Evolutionary conservation across 495 filamentous ascomycete genomes (phyloP).

Genomic region (Monascus purpureus): DNA sequence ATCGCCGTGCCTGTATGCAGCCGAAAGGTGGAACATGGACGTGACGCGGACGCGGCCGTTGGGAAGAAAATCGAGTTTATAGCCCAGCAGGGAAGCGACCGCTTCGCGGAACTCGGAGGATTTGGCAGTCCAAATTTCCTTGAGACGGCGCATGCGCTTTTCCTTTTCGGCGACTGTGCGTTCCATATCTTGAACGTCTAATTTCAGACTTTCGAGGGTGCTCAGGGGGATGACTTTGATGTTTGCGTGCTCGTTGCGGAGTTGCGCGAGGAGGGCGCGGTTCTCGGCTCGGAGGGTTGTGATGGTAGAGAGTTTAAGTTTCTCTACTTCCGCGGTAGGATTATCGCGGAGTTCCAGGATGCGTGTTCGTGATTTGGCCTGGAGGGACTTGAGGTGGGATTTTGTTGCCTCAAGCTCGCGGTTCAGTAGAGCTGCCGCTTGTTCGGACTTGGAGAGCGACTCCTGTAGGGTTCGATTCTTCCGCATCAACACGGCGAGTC

Average conservation of each 20-base stretch:
- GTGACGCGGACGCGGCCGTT: constrained; percentile 85
- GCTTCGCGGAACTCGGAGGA: constrained; percentile 87
- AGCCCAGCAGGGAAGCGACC: constrained; percentile 76
- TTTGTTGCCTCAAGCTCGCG: constrained; percentile 60
- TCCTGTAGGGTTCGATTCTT: constrained; percentile 81
- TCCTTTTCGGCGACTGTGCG: constrained; percentile 66
- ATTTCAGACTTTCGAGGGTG: constrained; percentile 55
- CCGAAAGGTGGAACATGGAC: constrained; percentile 56
- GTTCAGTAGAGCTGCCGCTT: constrained; percentile 47
- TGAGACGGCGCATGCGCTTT: constrained; percentile 71
- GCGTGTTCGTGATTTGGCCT: constrained; percentile 62
- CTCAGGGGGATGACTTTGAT: constrained; percentile 55
- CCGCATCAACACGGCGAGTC: constrained; percentile 65
- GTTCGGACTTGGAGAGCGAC: constrained; percentile 51
- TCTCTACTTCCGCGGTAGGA: constrained; percentile 70
- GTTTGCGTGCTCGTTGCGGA: constrained; percentile 37
- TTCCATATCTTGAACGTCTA: constrained; percentile 58
- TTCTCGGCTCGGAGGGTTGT: constrained; percentile 70
- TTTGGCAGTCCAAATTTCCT: constrained; percentile 80
- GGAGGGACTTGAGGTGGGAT: constrained; percentile 56
- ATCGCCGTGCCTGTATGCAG: constrained; percentile 42
- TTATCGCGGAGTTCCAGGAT: constrained; percentile 80
- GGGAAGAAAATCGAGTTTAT: constrained; percentile 83
- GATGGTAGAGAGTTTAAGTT: constrained; percentile 68
- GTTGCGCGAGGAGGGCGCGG: constrained; percentile 58